Percentiles rank a stretch among this genome's conserved stretches.
These are phyloP conservation scores for Coniochaeta pulveracea DNA, from an alignment of 2,329 filamentous ascomycete species.

Conservation along the genomic window DNA sequence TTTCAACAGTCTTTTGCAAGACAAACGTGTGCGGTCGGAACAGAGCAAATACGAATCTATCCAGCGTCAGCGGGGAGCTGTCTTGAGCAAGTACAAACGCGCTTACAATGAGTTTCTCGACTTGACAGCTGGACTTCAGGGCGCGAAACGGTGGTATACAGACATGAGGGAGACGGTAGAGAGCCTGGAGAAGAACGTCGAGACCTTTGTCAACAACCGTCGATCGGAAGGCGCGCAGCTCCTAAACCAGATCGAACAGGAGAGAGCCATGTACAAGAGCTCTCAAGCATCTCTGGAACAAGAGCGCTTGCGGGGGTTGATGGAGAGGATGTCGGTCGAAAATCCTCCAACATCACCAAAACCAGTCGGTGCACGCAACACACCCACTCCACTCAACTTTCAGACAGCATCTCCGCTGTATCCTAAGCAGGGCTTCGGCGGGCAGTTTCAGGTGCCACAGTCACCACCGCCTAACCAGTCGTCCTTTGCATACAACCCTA, in stretches of 20 bases:
- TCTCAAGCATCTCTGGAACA: slow-evolving; percentile 69
- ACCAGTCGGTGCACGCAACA: slow-evolving; percentile 20
- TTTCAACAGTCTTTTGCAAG: slow-evolving; percentile 81
- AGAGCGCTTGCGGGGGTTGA: slow-evolving; percentile 74
- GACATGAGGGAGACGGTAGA: slow-evolving; percentile 95
- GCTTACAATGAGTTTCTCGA: slow-evolving; percentile 90
- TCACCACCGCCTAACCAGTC: slow-evolving; percentile 41
- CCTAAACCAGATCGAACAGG: slow-evolving; percentile 76
- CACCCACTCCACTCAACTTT: slow-evolving; percentile 24
- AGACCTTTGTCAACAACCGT: slow-evolving; percentile 92
- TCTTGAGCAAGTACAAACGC: slow-evolving; percentile 79
- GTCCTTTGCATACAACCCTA: slow-evolving; percentile 41
- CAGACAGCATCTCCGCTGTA: slow-evolving; percentile 31
- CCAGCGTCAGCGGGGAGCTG: slow-evolving; percentile 68
- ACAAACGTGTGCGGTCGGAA: slow-evolving; percentile 86
- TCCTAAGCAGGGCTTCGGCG: slow-evolving; percentile 39
- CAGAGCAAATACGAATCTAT: slow-evolving; percentile 91
- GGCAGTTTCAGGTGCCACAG: slow-evolving; percentile 48
- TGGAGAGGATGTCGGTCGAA: slow-evolving; percentile 95
- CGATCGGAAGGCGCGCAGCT: slow-evolving; percentile 84
- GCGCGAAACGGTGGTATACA: slow-evolving; percentile 85
- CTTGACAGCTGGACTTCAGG: slow-evolving; percentile 71
- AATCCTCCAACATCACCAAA: slow-evolving; percentile 31
- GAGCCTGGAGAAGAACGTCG: slow-evolving; percentile 88
- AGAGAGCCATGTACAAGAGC: slow-evolving; percentile 43